Evolutionary conservation across 2,329 filamentous ascomycete species (phyloP).

Genomic region (Colletotrichum sp.): DNA sequence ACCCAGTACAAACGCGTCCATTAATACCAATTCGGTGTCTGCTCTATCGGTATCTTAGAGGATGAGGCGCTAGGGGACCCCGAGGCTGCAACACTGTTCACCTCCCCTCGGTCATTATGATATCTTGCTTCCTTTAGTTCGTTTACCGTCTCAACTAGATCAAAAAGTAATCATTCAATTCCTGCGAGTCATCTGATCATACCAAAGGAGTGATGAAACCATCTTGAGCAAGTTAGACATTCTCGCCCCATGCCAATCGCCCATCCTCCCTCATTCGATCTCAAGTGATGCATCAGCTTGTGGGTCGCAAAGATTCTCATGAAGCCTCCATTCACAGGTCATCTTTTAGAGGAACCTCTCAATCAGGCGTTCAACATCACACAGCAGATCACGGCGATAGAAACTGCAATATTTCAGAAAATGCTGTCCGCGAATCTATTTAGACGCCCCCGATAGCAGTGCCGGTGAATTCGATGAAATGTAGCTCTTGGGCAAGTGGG

Average conservation of each 20-base stretch:
- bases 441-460: background rate
- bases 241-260: background rate
- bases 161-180: background rate
- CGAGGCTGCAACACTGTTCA: too few species aligned
- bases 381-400: background rate
- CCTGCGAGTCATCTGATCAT: background rate
- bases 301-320: background rate
- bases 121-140: background rate
- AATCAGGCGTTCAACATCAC: background rate
- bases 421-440: background rate
- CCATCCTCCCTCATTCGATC: background rate
- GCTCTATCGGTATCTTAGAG: background rate
- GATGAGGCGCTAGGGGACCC: background rate
- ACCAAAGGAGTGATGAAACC: background rate
- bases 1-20: background rate
- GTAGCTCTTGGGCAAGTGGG: background rate
- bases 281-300: background rate
- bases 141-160: background rate
- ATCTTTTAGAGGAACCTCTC: background rate
- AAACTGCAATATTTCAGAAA: background rate
- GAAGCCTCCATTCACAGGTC: background rate
- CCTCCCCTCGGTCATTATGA: background rate
- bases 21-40: background rate
- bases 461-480: background rate
- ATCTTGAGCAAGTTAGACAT: background rate